Evolutionary conservation across 2,329 filamentous ascomycete genomes (phyloP).

Genomic region (Cercospora janseana): DNA sequence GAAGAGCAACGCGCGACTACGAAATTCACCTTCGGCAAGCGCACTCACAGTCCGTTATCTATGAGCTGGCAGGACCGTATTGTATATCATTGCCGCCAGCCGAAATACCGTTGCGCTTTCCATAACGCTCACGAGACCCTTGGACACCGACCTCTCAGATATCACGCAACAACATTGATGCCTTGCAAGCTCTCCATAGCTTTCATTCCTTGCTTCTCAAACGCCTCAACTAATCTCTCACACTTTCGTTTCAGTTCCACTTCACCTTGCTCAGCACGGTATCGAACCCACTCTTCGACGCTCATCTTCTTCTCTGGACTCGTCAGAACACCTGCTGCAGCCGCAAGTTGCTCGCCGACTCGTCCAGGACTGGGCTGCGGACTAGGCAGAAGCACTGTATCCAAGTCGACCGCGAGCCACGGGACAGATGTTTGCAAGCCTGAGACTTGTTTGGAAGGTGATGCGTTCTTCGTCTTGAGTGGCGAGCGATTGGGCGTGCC

Average conservation of each 20-base stretch:
- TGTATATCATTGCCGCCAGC: no score
- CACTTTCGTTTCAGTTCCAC: constrained; percentile 75
- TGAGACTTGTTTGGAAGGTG: constrained; percentile 49
- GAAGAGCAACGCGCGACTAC: no score
- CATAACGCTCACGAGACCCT: no score
- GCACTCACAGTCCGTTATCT: no score
- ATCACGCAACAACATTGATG: constrained; percentile 50
- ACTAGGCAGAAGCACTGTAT: constrained; percentile 61
- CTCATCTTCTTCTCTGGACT: constrained; percentile 84
- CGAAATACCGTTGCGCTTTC: no score
- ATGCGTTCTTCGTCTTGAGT: constrained; percentile 23
- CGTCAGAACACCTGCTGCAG: constrained; percentile 60
- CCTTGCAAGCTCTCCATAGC: constrained; percentile 77
- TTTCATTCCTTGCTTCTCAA: constrained; percentile 77
- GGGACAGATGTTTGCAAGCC: constrained; percentile 53
- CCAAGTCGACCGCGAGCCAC: constrained; percentile 76
- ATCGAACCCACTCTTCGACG: constrained; percentile 86
- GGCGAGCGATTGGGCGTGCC: constrained; percentile 40
- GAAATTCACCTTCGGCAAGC: no score
- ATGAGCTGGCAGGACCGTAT: no score
- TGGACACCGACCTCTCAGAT: no score
- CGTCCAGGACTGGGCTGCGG: constrained; percentile 35
- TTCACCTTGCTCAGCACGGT: constrained; percentile 78
- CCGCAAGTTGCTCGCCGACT: constrained; percentile 33
- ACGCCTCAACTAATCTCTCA: constrained; percentile 75